A percentile compares a stretch with the other conserved stretches of the same genome.
Evolutionary conservation across 164 flowering plant genomes (phyloP).

Genomic region (Tetracentron sinense): DNA sequence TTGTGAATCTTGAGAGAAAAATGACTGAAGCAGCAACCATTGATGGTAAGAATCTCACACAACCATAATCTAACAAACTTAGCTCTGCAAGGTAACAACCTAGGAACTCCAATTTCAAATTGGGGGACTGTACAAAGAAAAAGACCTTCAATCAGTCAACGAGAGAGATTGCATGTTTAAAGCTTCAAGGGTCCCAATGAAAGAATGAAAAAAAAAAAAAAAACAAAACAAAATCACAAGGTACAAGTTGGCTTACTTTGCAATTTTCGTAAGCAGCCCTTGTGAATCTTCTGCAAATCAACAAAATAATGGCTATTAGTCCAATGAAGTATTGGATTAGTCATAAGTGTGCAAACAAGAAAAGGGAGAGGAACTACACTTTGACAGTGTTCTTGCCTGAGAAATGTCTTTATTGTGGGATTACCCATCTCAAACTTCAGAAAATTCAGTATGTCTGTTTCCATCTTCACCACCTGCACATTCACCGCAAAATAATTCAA

Average conservation of each 20-base stretch:
- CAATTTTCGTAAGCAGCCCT: conserved; percentile 43
- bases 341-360: conserved; percentile 4
- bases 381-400: conserved; percentile 35
- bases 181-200: not conserved
- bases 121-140: conserved; percentile 39
- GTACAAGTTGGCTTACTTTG: conserved; percentile 30
- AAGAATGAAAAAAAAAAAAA: not conserved
- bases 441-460: conserved; percentile 46
- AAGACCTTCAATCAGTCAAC: not conserved
- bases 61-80: conserved; percentile 64
- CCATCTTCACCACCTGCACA: conserved; percentile 60
- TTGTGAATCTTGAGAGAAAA: conserved; percentile 53
- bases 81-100: conserved; percentile 74
- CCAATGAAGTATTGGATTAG: not conserved
- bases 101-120: conserved; percentile 64
- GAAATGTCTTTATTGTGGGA: conserved; percentile 64
- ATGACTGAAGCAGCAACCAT: conserved; percentile 71
- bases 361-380: not conserved
- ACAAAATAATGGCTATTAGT: conserved; percentile 11
- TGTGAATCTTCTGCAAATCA: conserved; percentile 50
- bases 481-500: too few relatives aligned
- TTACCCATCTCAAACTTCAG: conserved; percentile 59
- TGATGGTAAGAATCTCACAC: conserved; percentile 71
- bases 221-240: not conserved
- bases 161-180: not conserved